phyloP scores from a whole-genome alignment of 2,329 filamentous ascomycete species.

The Diaporthe aspalathi region DNA sequence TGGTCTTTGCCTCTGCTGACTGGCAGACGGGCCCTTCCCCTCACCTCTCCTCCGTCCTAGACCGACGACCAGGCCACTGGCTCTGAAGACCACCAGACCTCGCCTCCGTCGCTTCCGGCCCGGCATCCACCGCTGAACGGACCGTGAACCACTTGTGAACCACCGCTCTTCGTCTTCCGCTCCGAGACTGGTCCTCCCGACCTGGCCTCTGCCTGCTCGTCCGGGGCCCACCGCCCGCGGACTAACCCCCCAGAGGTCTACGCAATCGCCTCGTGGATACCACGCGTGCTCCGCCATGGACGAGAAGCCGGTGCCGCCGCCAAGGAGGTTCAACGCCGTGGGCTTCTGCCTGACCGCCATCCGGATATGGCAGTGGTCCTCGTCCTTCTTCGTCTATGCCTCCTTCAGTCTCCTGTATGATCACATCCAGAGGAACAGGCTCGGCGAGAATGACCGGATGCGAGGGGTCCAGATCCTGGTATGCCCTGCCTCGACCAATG shows the following conservation, averaged over 20 bases:
- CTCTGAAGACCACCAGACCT: too few species aligned
- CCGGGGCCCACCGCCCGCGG: slow-evolving; percentile 8
- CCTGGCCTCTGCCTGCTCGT: background rate
- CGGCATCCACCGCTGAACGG: background rate
- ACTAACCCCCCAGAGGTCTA: slow-evolving; percentile 4
- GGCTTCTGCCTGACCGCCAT: slow-evolving; percentile 38
- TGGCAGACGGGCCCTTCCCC: slow-evolving; percentile 15
- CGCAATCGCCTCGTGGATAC: background rate
- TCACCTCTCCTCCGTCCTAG: background rate
- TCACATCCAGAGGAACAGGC: slow-evolving; percentile 30
- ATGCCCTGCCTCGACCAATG: slow-evolving; percentile 17
- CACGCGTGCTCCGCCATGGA: slow-evolving; percentile 18
- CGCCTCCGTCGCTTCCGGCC: slow-evolving; percentile 8
- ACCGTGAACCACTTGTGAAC: too few species aligned
- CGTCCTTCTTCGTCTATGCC: slow-evolving; percentile 47
- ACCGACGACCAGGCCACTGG: background rate
- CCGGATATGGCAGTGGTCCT: slow-evolving; percentile 43
- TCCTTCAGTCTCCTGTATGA: slow-evolving; percentile 38
- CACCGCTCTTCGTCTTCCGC: too few species aligned
- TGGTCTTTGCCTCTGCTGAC: slow-evolving; percentile 17
- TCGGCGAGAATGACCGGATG: slow-evolving; percentile 33
- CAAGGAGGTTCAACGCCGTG: slow-evolving; percentile 38
- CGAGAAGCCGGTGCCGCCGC: slow-evolving; percentile 26
- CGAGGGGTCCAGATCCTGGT: slow-evolving; percentile 37
- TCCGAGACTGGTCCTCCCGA: background rate